Conservation (phyloP, 176 grass and related monocot genomes). For the Paspalum vaginatum region DNA sequence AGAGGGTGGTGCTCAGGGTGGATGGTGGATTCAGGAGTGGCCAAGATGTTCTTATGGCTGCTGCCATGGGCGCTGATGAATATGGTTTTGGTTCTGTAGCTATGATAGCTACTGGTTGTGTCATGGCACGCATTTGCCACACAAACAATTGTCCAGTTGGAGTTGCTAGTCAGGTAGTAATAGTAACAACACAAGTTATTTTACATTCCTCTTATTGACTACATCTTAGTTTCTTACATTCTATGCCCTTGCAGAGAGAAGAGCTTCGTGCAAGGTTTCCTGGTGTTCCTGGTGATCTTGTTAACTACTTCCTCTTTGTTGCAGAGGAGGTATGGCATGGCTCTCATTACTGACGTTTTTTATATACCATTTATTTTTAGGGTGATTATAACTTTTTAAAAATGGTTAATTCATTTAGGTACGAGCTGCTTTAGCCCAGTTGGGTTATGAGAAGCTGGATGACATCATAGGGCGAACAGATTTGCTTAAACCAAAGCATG, state of each 20-base stretch:
- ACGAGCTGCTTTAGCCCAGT: conserved; percentile 76
- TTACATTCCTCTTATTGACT: conserved; percentile 39
- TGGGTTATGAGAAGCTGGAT: conserved; percentile 99
- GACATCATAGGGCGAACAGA: conserved; percentile 89
- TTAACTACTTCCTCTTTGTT: conserved; percentile 98
- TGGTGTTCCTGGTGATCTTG: conserved; percentile 99
- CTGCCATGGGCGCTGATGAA: conserved; percentile 98
- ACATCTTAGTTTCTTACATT: conserved; percentile 49
- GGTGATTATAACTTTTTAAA: conserved; percentile 22
- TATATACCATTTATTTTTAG: neutral
- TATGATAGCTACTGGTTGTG: conserved; percentile 99
- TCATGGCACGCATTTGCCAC: conserved; percentile 99
- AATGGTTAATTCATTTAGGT: conserved; percentile 64
- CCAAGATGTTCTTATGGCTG: conserved; percentile 88
- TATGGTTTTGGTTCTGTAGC: conserved; percentile 99
- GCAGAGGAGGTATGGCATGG: conserved; percentile 84
- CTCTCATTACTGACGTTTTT: conserved; percentile 29
- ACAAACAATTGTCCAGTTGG: conserved; percentile 99
- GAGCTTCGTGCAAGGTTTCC: conserved; percentile 98
- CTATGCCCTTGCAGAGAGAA: conserved; percentile 77
- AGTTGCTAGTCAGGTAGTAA: conserved; percentile 96
- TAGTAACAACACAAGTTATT: conserved; percentile 49
- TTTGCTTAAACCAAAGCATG: conserved; percentile 80
- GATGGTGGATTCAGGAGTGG: conserved; percentile 99
- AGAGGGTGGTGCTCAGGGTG: conserved; percentile 94